phyloP scores from a whole-genome alignment of 2,329 filamentous ascomycete genomes.

The Cordyceps farinosa region DNA sequence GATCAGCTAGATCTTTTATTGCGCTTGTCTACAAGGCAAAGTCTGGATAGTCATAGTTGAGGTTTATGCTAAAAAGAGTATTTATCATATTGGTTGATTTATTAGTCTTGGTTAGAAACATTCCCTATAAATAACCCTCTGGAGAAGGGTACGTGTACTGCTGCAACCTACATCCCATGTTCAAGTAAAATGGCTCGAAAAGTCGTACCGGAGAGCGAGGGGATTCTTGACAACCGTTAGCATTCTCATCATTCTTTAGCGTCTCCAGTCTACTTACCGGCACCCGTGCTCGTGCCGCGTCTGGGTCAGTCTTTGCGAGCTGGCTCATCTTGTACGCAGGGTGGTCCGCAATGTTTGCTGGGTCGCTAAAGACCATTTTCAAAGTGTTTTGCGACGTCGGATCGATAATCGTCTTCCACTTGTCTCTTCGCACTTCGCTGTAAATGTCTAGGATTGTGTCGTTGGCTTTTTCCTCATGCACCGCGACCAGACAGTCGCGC shows the following conservation, averaged over 20 bases:
- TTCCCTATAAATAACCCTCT: no score
- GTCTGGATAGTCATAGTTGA: no score
- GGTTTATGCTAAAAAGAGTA: no score
- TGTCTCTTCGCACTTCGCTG: slow-evolving; percentile 32
- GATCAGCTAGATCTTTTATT: no score
- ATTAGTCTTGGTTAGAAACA: no score
- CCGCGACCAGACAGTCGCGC: slow-evolving; percentile 43
- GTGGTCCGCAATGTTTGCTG: neutral
- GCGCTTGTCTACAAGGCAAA: no score
- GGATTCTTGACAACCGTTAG: neutral
- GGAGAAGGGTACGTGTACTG: no score
- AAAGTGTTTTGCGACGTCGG: neutral
- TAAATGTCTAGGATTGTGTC: slow-evolving; percentile 42
- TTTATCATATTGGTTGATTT: no score
- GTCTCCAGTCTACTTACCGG: neutral
- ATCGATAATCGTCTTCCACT: slow-evolving; percentile 26
- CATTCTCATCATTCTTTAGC: no score
- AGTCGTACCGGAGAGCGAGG: neutral
- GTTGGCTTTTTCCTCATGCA: slow-evolving; percentile 36
- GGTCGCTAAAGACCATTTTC: neutral
- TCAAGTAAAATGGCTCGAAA: neutral
- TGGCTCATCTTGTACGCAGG: neutral
- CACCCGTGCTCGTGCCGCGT: neutral
- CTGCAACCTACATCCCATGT: neutral
- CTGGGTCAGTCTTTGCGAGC: neutral